Evolutionary conservation across 2,329 filamentous ascomycete genomes (phyloP).

Genomic region (Aureobasidium zeae): DNA sequence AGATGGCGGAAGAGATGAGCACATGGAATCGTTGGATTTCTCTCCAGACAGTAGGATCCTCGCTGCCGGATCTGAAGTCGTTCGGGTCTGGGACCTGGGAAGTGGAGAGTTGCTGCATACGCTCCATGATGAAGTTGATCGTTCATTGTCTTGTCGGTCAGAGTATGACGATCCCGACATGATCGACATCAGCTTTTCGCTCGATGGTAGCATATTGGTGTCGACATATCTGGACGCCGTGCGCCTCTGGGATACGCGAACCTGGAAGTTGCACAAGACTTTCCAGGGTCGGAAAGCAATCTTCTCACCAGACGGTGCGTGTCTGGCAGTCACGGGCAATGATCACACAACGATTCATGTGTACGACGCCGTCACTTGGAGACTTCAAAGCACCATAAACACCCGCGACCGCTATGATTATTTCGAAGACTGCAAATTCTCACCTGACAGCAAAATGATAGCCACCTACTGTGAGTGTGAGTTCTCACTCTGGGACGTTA

Average conservation of each 20-base stretch:
- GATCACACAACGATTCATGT: not conserved
- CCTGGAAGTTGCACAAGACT: not conserved
- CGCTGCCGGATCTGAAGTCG: not conserved
- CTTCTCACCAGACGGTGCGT: not conserved
- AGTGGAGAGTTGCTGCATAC: not conserved
- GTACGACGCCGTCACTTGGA: not conserved
- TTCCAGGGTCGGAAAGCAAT: not conserved
- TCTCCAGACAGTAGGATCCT: not conserved
- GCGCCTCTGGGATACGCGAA: not conserved
- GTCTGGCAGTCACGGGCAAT: not conserved
- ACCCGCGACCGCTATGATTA: not conserved
- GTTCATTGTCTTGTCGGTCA: not conserved
- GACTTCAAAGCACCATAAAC: not conserved
- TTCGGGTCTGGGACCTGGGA: not conserved
- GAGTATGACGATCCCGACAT: not conserved
- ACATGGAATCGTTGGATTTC: not conserved
- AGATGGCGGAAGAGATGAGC: no score
- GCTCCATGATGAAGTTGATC: not conserved
- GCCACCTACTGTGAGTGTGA: not conserved
- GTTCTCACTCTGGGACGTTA: not conserved
- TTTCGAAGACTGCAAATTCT: not conserved
- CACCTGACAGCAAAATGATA: not conserved
- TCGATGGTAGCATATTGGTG: not conserved
- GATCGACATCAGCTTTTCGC: not conserved
- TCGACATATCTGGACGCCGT: not conserved